Conservation (phyloP, 108 stramenopile species). For the Skeletonema tropicum region DNA sequence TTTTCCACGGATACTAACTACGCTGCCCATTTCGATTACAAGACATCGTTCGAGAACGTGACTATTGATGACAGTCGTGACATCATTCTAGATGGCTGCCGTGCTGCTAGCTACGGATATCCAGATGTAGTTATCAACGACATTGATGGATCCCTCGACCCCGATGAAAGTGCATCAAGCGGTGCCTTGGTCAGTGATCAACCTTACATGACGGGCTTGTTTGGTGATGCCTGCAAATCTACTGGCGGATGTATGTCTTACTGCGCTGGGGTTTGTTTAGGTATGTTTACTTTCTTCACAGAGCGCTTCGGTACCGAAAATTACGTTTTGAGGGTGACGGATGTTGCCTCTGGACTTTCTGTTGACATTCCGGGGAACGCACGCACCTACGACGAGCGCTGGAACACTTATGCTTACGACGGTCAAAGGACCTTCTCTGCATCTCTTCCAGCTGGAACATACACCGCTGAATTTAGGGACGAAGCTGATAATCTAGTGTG, state of each 20-base stretch:
- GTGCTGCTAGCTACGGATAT: slow-evolving; percentile 25
- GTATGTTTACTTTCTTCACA: slow-evolving; percentile 36
- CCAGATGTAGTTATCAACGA: slow-evolving; percentile 48
- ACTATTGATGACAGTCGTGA: slow-evolving; percentile 36
- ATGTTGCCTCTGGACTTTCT: slow-evolving; percentile 10
- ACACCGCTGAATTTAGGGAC: slow-evolving; percentile 45
- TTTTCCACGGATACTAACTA: background rate
- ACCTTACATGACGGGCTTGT: slow-evolving; percentile 16
- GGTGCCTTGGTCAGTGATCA: slow-evolving; percentile 11
- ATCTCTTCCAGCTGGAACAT: slow-evolving; percentile 47
- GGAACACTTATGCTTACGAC: slow-evolving; percentile 14
- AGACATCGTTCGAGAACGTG: slow-evolving; percentile 35
- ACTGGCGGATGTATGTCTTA: slow-evolving; percentile 34
- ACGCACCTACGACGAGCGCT: slow-evolving; percentile 11
- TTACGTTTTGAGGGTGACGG: slow-evolving; percentile 27
- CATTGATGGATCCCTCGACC: slow-evolving; percentile 43
- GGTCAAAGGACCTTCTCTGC: slow-evolving; percentile 37
- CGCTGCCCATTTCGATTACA: slow-evolving; percentile 45
- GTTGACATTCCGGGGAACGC: slow-evolving; percentile 29
- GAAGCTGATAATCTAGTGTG: slow-evolving; percentile 32
- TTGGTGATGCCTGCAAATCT: slow-evolving; percentile 16
- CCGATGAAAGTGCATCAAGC: slow-evolving; percentile 19
- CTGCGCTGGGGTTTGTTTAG: slow-evolving; percentile 44
- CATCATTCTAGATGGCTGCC: slow-evolving; percentile 29
- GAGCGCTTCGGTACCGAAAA: slow-evolving; percentile 52